phyloP scores from a whole-genome alignment of 768 basidiomycete species.

The Omphalotus guepiniiformis region DNA sequence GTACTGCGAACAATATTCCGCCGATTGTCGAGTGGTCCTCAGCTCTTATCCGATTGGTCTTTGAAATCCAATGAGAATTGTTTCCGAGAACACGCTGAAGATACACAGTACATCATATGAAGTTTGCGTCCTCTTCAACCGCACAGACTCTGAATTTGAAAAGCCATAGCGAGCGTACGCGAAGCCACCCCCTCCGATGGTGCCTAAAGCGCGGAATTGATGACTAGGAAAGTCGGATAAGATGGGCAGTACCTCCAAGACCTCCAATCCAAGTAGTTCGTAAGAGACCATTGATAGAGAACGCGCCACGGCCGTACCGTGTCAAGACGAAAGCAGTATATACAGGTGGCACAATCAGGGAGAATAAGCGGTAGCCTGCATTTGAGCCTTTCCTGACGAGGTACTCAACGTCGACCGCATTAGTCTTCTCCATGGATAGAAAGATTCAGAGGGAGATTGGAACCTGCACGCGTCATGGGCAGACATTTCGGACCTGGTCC shows the following conservation, averaged over 20 bases:
- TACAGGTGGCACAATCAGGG: constrained; percentile 56
- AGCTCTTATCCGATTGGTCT: constrained; percentile 56
- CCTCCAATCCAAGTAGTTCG: constrained; percentile 76
- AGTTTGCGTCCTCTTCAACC: constrained; percentile 43
- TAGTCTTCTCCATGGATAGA: constrained; percentile 19
- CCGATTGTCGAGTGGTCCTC: constrained; percentile 80
- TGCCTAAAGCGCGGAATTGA: constrained; percentile 29
- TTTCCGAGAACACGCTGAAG: not conserved
- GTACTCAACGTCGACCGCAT: constrained; percentile 57
- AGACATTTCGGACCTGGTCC: too few species aligned
- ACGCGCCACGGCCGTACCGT: constrained; percentile 48
- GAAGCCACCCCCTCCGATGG: constrained; percentile 48
- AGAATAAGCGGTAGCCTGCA: constrained; percentile 65
- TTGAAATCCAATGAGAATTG: constrained; percentile 3
- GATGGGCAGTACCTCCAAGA: constrained; percentile 38
- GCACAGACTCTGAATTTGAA: constrained; percentile 45
- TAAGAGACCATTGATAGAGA: constrained; percentile 59
- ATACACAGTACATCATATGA: constrained; percentile 52
- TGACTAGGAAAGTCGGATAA: not conserved
- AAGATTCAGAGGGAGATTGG: not conserved
- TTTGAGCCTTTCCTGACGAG: constrained; percentile 47
- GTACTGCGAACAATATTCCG: constrained; percentile 53
- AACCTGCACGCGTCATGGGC: not conserved
- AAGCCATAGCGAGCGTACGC: constrained; percentile 58
- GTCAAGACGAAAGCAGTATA: constrained; percentile 53